A percentile compares a stretch with the other conserved stretches of the same genome.
Evolutionary conservation across 2,329 filamentous ascomycete species (phyloP).

Genomic region (Colletotrichum musae): DNA sequence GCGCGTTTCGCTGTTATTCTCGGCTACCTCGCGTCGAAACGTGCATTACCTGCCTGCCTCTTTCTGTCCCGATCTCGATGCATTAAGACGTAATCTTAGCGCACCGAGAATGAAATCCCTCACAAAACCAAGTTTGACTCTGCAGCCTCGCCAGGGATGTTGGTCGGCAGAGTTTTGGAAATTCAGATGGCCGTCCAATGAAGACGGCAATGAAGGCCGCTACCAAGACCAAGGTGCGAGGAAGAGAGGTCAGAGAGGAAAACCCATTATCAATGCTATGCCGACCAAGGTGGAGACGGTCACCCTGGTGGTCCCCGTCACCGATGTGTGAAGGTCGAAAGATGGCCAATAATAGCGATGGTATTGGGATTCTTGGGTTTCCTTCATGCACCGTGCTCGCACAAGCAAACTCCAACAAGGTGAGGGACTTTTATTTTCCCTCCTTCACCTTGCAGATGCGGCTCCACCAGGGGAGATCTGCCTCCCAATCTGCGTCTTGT

Average conservation of each 20-base stretch:
- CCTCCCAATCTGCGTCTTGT: not conserved
- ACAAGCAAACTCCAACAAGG: not conserved
- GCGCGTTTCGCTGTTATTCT: slow-evolving; percentile 37
- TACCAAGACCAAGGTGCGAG: slow-evolving; percentile 6
- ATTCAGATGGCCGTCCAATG: slow-evolving; percentile 34
- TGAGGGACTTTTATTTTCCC: slow-evolving; percentile 33
- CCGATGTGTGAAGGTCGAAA: slow-evolving; percentile 22
- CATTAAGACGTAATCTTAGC: slow-evolving; percentile 42
- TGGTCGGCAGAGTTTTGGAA: slow-evolving; percentile 24
- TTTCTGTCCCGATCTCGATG: slow-evolving; percentile 30
- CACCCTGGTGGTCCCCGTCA: slow-evolving; percentile 23
- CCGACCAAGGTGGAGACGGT: slow-evolving; percentile 23
- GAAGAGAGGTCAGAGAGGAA: not conserved
- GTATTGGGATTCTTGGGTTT: slow-evolving; percentile 18
- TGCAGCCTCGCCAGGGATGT: slow-evolving; percentile 38
- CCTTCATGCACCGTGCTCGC: slow-evolving; percentile 32
- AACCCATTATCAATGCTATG: slow-evolving; percentile 41
- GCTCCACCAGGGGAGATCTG: slow-evolving; percentile 29
- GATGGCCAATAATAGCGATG: slow-evolving; percentile 33
- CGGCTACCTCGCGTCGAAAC: slow-evolving; percentile 32
- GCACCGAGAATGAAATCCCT: slow-evolving; percentile 36
- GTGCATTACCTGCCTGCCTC: not conserved
- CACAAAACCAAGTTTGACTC: slow-evolving; percentile 39
- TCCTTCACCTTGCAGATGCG: slow-evolving; percentile 25
- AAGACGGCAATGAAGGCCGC: slow-evolving; percentile 17